Evolutionary conservation across 148 eudicot genomes (phyloP), one percentile per base, ranked within the genome.

Genomic region (Rhododendron henanense): DNA sequence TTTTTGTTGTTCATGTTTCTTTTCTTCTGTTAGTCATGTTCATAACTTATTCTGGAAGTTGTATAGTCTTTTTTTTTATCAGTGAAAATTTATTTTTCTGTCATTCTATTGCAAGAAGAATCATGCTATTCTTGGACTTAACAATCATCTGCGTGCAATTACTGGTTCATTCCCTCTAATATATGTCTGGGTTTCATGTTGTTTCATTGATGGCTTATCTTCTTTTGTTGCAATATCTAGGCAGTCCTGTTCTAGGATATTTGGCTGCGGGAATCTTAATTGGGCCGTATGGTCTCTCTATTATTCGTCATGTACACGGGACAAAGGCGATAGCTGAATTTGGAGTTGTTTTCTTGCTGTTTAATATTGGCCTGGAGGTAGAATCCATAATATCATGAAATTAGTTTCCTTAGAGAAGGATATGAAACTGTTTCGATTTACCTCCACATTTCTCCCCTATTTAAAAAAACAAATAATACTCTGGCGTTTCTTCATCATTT

Each of bases 321-420:
- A 97, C 99, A 57, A 97, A 97, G 92, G 99, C 99, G 19, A 95
- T 95, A 88, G 99, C 99, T 78, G 99, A 97, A 87, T 97, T 97
- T 85, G 99, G 98, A 87, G 99, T 97, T 78, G 99, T 97, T 73
- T 97, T 97, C 93, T 90, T 97, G 93, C 93, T 97, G 76, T 97
- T 97, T 84, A 97, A 97, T 88, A 97, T 97, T 90, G 99, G 99
- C 88, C 95, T 95, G 88, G 99, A 97, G 98, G 99, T 97, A 87
- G 79, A 88, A 59, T 77, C 41, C 69, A 59, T 85, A 31, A 57
- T 87, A 83, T 83, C 87, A 77, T 75, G 78, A 75, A 80, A 74
- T 78, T 81, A 5, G 28, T 76, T 76, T 45, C 81, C 47, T 21
- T 59, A 44, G 37, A 28, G 75, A 69, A 69, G 37, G 35, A 69